These are phyloP conservation scores for Cronartium ribicola DNA, from an alignment of 1,284 basidiomycete genomes.

Conservation along the genomic window DNA sequence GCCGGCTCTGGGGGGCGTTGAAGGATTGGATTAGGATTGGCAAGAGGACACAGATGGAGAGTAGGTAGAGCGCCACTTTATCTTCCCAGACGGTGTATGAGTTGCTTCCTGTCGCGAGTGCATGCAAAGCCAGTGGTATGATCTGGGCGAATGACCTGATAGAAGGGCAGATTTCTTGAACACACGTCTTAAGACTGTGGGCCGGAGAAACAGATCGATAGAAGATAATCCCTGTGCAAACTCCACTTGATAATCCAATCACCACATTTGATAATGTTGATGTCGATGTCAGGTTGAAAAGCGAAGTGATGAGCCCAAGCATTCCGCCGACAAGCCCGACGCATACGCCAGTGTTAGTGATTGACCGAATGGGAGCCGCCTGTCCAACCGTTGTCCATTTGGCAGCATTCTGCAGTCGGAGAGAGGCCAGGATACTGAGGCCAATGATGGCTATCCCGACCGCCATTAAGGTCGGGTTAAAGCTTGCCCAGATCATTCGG, in stretches of 20 bases:
- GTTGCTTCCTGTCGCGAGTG: constrained; percentile 56
- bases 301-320: neutral
- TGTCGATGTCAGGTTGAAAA: constrained; percentile 44
- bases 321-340: neutral
- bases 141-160: constrained; percentile 6
- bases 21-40: constrained; percentile 54
- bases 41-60: constrained; percentile 59
- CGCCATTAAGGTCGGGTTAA: constrained; percentile 72
- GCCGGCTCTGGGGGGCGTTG: constrained; percentile 63
- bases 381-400: neutral
- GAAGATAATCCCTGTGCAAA: constrained; percentile 11
- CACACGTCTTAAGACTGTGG: neutral
- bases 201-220: neutral
- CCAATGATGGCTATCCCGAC: constrained; percentile 58
- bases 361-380: constrained; percentile 13
- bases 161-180: constrained; percentile 11
- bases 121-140: constrained; percentile 22
- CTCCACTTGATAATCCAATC: constrained; percentile 11
- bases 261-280: neutral
- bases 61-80: constrained; percentile 68
- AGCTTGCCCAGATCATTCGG: constrained; percentile 87
- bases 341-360: neutral
- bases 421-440: constrained; percentile 47
- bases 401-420: constrained; percentile 5
- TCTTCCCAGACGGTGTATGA: constrained; percentile 97